Evolutionary conservation across 345 rosid species (phyloP).

Genomic region (Turnera subulata): DNA sequence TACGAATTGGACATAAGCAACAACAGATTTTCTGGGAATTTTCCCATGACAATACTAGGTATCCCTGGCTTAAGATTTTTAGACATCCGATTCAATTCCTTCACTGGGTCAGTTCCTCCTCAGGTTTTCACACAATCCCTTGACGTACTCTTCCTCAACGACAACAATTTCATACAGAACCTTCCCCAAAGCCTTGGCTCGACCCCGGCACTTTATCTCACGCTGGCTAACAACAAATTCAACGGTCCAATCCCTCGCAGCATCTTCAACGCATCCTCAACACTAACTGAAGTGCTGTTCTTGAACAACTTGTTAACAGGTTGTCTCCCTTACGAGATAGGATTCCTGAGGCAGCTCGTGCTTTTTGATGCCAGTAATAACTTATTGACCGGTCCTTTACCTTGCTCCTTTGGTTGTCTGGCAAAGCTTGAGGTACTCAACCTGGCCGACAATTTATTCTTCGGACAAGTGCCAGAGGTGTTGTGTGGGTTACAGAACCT

Average conservation of each 20-base stretch:
- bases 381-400: conserved; percentile 40
- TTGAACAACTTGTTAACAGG: conserved; percentile 32
- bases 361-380: conserved; percentile 42
- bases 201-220: conserved; percentile 29
- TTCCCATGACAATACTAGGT: conserved; percentile 25
- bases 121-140: conserved; percentile 29
- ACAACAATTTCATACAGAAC: conserved; percentile 33
- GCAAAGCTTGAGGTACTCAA: conserved; percentile 33
- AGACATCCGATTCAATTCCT: conserved; percentile 42
- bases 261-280: conserved; percentile 23
- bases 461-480: conserved; percentile 39
- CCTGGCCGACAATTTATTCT: conserved; percentile 35
- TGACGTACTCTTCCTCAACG: conserved; percentile 37
- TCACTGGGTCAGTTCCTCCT: conserved; percentile 36
- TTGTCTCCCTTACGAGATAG: conserved; percentile 43
- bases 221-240: conserved; percentile 44
- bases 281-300: conserved; percentile 35
- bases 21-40: conserved; percentile 30
- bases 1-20: conserved; percentile 44
- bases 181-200: conserved; percentile 34
- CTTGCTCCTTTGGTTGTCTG: conserved; percentile 39
- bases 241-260: conserved; percentile 35
- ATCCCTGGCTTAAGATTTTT: conserved; percentile 25
- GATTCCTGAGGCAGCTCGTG: conserved; percentile 22
- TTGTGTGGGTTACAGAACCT: conserved; percentile 27